phyloP scores from a whole-genome alignment of 2,329 filamentous ascomycete species.

The Coniochaeta sp. region DNA sequence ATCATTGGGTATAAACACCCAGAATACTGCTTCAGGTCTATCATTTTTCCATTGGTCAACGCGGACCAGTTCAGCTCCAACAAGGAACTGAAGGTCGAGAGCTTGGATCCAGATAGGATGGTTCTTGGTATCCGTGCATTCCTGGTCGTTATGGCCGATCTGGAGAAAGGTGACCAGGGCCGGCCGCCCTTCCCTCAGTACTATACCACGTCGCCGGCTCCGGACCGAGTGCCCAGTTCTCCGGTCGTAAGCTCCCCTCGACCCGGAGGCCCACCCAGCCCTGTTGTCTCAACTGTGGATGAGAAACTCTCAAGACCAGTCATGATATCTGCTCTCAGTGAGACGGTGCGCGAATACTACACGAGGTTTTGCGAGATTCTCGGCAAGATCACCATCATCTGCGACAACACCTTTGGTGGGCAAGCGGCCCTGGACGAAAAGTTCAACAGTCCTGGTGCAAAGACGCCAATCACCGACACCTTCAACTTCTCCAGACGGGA shows the following conservation, averaged over 20 bases:
- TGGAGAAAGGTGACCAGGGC: slow-evolving; percentile 74
- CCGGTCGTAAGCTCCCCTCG: slow-evolving; percentile 34
- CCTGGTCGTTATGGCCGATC: slow-evolving; percentile 83
- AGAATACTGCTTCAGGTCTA: slow-evolving; percentile 83
- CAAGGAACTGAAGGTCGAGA: slow-evolving; percentile 77
- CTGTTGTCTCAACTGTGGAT: slow-evolving; percentile 33
- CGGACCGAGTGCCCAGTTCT: slow-evolving; percentile 41
- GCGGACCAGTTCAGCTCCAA: slow-evolving; percentile 76
- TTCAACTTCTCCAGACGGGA: slow-evolving; percentile 87
- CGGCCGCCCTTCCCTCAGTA: slow-evolving; percentile 77
- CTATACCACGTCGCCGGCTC: slow-evolving; percentile 31
- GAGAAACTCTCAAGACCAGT: slow-evolving; percentile 63
- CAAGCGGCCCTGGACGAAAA: slow-evolving; percentile 95
- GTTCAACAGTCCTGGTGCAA: slow-evolving; percentile 77
- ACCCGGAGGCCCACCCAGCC: slow-evolving; percentile 14
- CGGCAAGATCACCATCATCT: slow-evolving; percentile 91
- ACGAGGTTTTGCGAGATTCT: slow-evolving; percentile 88
- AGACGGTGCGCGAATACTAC: slow-evolving; percentile 79
- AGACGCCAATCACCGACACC: slow-evolving; percentile 89
- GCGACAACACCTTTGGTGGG: slow-evolving; percentile 93
- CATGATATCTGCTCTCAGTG: slow-evolving; percentile 56
- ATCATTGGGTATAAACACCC: slow-evolving; percentile 92
- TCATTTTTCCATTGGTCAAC: slow-evolving; percentile 94
- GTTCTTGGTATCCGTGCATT: slow-evolving; percentile 97
- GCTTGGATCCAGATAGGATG: slow-evolving; percentile 91